Conservation (phyloP, 1,284 basidiomycete genomes). For the Cystobasidium pallidum region DNA sequence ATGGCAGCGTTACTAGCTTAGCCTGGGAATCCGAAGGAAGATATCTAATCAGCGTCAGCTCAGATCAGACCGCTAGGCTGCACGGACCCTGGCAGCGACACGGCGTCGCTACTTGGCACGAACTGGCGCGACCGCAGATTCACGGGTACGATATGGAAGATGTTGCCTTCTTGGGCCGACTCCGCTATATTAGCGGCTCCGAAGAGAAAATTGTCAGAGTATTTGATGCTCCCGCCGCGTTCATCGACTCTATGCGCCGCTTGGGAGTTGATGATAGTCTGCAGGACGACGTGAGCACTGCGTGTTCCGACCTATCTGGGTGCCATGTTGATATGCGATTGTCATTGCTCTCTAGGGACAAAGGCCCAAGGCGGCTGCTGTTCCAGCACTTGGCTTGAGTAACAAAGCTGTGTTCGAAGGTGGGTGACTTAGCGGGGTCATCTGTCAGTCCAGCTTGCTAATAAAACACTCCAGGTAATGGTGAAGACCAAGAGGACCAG, state of each 20-base stretch:
- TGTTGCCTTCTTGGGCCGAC: slow-evolving; percentile 71
- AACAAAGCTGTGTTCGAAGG: slow-evolving; percentile 63
- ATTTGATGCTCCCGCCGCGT: slow-evolving; percentile 81
- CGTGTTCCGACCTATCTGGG: too few relatives aligned
- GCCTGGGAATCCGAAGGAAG: slow-evolving; percentile 82
- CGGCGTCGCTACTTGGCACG: slow-evolving; percentile 69
- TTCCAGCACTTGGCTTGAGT: slow-evolving; percentile 75
- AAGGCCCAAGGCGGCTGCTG: slow-evolving; percentile 67
- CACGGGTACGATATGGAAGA: slow-evolving; percentile 92
- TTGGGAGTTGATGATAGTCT: slow-evolving; percentile 53
- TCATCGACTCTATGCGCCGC: slow-evolving; percentile 66
- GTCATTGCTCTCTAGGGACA: slow-evolving; percentile 52
- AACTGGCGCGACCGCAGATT: slow-evolving; percentile 84
- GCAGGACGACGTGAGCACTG: slow-evolving; percentile 60
- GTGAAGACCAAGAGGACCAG: slow-evolving; percentile 33
- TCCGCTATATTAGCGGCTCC: slow-evolving; percentile 80
- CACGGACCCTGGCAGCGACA: slow-evolving; percentile 64
- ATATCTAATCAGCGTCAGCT: slow-evolving; percentile 75
- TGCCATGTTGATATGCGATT: too few relatives aligned
- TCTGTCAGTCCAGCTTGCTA: not conserved
- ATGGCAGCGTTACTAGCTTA: slow-evolving; percentile 72
- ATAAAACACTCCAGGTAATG: slow-evolving; percentile 28
- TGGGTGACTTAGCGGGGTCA: slow-evolving; percentile 15
- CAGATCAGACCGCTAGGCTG: slow-evolving; percentile 86
- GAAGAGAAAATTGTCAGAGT: slow-evolving; percentile 91